These are phyloP conservation scores for Sequoia sempervirens DNA, from an alignment of 75 land plant species.

Conservation along the genomic window DNA sequence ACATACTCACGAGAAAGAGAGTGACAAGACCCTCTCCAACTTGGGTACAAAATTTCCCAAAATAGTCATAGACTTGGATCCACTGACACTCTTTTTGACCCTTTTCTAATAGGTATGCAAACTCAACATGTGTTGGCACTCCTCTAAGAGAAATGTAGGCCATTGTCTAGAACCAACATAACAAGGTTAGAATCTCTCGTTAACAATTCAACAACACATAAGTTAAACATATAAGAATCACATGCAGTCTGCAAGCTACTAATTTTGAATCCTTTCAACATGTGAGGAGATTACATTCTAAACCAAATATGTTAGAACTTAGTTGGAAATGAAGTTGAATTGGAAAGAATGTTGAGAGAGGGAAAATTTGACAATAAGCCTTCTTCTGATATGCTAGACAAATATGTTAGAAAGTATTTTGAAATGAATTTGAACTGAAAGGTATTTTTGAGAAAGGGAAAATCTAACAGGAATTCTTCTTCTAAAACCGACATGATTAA, in stretches of 20 bases:
- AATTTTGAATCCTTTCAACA: not conserved
- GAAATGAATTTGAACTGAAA: too few relatives aligned
- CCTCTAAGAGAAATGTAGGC: constrained; percentile 54
- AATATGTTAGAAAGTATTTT: too few relatives aligned
- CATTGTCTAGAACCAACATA: constrained; percentile 28
- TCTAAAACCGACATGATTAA: too few relatives aligned
- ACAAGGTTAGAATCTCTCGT: not conserved
- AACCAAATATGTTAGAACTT: too few relatives aligned
- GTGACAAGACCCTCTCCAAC: constrained; percentile 50
- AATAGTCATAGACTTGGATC: constrained; percentile 44
- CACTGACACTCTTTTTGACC: constrained; percentile 63
- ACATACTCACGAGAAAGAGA: constrained; percentile 24
- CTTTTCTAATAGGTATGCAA: constrained; percentile 44
- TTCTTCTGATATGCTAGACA: not conserved
- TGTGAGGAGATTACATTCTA: too few relatives aligned
- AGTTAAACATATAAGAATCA: not conserved
- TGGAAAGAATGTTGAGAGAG: not conserved
- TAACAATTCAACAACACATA: not conserved
- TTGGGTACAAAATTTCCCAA: constrained; percentile 56
- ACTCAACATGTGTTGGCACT: constrained; percentile 55
- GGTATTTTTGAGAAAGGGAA: too few relatives aligned
- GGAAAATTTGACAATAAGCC: too few relatives aligned
- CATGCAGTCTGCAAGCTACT: not conserved
- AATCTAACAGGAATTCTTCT: too few relatives aligned
- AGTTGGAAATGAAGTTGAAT: too few relatives aligned